A percentile compares a stretch with the other conserved stretches of the same genome.
These are phyloP conservation scores for Ascochyta pisi DNA, from an alignment of 2,329 filamentous ascomycete genomes.

Conservation along the genomic window DNA sequence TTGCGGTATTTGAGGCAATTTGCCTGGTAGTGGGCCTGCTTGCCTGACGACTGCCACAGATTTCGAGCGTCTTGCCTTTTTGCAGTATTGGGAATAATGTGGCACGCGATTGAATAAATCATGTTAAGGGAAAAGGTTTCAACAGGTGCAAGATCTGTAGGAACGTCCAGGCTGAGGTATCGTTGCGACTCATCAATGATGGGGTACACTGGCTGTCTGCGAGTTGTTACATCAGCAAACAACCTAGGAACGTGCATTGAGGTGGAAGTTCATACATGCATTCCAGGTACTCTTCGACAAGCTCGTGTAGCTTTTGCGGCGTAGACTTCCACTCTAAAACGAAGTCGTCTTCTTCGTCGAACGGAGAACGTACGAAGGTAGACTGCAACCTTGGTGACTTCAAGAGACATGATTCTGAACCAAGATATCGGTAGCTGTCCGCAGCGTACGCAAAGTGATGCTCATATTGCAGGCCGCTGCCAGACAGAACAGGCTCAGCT, in stretches of 20 bases:
- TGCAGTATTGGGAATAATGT: conserved; percentile 37
- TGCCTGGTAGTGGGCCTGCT: conserved; percentile 39
- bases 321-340: conserved; percentile 33
- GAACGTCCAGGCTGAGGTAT: conserved; percentile 34
- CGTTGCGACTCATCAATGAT: conserved; percentile 38
- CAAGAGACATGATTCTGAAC: conserved; percentile 43
- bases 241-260: background rate
- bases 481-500: conserved; percentile 24
- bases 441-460: conserved; percentile 45
- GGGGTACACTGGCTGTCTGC: conserved; percentile 35
- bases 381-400: conserved; percentile 40
- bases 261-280: conserved; percentile 24
- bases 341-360: conserved; percentile 36
- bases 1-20: conserved; percentile 40
- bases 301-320: conserved; percentile 35
- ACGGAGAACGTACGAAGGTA: conserved; percentile 21
- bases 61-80: conserved; percentile 30
- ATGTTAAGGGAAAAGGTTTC: conserved; percentile 45
- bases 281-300: conserved; percentile 40
- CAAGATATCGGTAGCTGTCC: conserved; percentile 45
- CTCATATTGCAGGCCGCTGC: conserved; percentile 29
- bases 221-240: background rate
- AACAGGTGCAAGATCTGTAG: conserved; percentile 29
- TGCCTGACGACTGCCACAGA: conserved; percentile 33
- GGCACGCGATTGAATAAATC: conserved; percentile 47